Evolutionary conservation across 2,329 filamentous ascomycete species (phyloP).

Genomic region (Rutstroemia sp.): DNA sequence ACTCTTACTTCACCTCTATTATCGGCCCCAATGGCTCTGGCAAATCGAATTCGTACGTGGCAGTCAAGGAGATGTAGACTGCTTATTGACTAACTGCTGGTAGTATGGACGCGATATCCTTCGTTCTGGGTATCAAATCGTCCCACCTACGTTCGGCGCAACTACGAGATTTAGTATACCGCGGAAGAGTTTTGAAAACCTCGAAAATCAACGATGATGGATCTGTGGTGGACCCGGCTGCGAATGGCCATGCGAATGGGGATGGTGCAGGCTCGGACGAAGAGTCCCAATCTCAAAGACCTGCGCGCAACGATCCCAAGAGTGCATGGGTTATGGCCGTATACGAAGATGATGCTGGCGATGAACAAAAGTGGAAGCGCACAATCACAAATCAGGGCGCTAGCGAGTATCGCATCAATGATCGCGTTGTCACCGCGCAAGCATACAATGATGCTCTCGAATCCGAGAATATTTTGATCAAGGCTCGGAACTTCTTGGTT

Average conservation of each 20-base stretch:
- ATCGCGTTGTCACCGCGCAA: constrained; percentile 76
- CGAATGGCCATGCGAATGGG: constrained; percentile 56
- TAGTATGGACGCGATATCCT: constrained; percentile 98
- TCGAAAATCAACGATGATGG: constrained; percentile 90
- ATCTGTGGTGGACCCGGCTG: constrained; percentile 44
- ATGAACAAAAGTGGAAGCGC: constrained; percentile 94
- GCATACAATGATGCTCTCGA: constrained; percentile 93
- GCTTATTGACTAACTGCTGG: constrained; percentile 18
- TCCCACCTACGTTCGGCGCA: constrained; percentile 94
- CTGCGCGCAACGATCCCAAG: constrained; percentile 76
- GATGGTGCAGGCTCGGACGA: constrained; percentile 49
- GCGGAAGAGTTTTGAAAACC: constrained; percentile 84
- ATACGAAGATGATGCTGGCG: constrained; percentile 93
- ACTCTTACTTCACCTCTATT: constrained; percentile 98
- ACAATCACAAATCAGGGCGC: constrained; percentile 81
- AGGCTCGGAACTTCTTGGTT: constrained; percentile 93
- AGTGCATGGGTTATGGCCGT: constrained; percentile 99
- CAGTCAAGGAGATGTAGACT: constrained; percentile 17
- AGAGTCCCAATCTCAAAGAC: constrained; percentile 52
- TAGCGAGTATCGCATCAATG: constrained; percentile 97
- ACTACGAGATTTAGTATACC: constrained; percentile 90
- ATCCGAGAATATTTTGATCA: constrained; percentile 93
- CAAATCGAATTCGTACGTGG: constrained; percentile 91
- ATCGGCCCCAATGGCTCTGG: constrained; percentile 99
- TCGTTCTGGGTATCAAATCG: constrained; percentile 96